Conservation (phyloP, 2,329 filamentous ascomycete genomes). For the Phaeoacremonium minimum region DNA sequence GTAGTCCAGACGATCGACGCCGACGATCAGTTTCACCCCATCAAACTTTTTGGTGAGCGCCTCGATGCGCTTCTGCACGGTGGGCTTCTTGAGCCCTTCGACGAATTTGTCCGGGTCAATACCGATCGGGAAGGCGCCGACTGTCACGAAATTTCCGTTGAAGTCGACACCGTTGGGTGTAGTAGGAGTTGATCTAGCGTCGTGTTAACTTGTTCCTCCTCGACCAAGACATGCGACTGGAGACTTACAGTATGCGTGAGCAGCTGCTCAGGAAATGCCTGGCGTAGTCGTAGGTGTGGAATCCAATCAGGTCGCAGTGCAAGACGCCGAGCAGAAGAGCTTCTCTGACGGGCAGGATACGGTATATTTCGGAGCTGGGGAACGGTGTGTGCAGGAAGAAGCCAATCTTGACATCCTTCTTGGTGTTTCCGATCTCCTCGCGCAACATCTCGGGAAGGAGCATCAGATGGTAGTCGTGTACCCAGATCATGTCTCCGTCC, state of each 20-base stretch:
- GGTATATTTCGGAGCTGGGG: conserved; percentile 93
- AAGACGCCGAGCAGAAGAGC: conserved; percentile 82
- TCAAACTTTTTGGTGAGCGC: conserved; percentile 86
- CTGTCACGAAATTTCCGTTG: conserved; percentile 80
- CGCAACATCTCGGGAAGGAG: conserved; percentile 92
- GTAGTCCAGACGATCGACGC: conserved; percentile 94
- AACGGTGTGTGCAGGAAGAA: conserved; percentile 99
- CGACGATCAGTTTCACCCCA: conserved; percentile 92
- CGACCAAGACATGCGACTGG: no score
- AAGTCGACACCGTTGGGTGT: conserved; percentile 93
- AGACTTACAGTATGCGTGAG: conserved; percentile 76
- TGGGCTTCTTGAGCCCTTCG: conserved; percentile 78
- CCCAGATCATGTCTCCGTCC: conserved; percentile 94
- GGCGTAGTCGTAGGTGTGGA: conserved; percentile 99
- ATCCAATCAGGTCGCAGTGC: conserved; percentile 92
- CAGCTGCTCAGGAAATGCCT: conserved; percentile 95
- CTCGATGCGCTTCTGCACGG: conserved; percentile 83
- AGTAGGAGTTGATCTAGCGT: conserved; percentile 58
- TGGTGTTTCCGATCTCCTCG: conserved; percentile 74
- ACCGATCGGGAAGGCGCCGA: conserved; percentile 94
- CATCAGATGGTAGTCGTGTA: conserved; percentile 99
- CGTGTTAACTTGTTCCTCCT: no score
- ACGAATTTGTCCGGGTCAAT: conserved; percentile 97
- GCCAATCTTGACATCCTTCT: conserved; percentile 93
- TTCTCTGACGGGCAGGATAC: conserved; percentile 89